Evolutionary conservation across 768 basidiomycete species (phyloP), one percentile per base, ranked within the genome.

Genomic region (Multifurca ochricompacta): DNA sequence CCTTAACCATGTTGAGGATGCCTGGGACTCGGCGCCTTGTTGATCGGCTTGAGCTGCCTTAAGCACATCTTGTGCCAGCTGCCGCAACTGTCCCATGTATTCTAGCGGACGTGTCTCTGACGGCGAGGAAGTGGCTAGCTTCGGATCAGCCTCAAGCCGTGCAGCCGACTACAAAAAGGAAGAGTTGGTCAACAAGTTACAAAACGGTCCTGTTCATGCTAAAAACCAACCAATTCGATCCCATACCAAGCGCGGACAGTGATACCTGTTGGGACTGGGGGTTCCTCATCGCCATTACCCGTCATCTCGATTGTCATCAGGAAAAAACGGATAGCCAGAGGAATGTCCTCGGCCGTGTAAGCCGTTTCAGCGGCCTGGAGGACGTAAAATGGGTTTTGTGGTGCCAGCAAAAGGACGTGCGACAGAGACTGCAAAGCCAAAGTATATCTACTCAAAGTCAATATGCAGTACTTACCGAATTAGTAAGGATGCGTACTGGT

Each of bases 311-410:
- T 74, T 0, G 81, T 83, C 28, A 83, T 73, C 6, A 93, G 77
- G 72, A 82, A 92, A 73, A 81, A 82, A 67, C 88, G 87, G 49
- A 91, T 72, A 2, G 91, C 82, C 7, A 91, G 73, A 0, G 85
- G 78, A 19, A 89, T 64, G 66, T 93, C 90, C 2, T 77, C 79
- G 0, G 81, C 75, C 0, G 89, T 88, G 65, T 88, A 92, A 0
- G 89, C 90, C 8, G 87, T 91, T 68, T 96, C 92, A 0, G 91
- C 92, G 45, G 82, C 84, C 59, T 85, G 85, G n/a, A 93, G 76
- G 53, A 82, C 77, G 35, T 87, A 83, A 63, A 91, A 87, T 0
- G 89, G 86, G 63, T 92, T 94, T 60, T 93, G 89, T 0, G 92
- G 90, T 2, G 83, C 78, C 28, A 96, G 77, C 28, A 92, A 73